Evolutionary conservation across 768 basidiomycete genomes (phyloP), one percentile per base, ranked within the genome.

Genomic region (Exsudoporus frostii): DNA sequence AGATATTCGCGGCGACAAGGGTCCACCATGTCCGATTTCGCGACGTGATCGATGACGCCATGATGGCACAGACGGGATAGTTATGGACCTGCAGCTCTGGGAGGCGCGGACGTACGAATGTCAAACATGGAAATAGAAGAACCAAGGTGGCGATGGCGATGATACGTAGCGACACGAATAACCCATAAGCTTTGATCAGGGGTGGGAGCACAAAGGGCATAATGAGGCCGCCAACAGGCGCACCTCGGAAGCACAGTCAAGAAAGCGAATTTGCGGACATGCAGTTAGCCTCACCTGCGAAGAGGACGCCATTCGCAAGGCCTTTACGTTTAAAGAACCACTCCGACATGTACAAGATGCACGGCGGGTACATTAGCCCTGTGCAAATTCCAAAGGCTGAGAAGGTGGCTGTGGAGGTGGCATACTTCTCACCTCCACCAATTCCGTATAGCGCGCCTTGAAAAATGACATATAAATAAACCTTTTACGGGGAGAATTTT

Each of bases 381-480:
- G n/a, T n/a, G n/a, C n/a, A n/a, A n/a, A n/a, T n/a, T n/a, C n/a
- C n/a, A n/a, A n/a, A n/a, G n/a, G n/a, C n/a, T n/a, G n/a, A n/a
- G n/a, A n/a, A n/a, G n/a, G n/a, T n/a, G n/a, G n/a, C n/a, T n/a
- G n/a, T n/a, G n/a, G n/a, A n/a, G n/a, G 25, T 25, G 5, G 20
- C 9, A 50, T 15, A 4, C 49, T 33, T 15, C 32, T 5, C 6
- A 33, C 49, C n/a, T 43, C 42, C 49, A 36, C 49, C 49, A 22
- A 51, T 51, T 15, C 42, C 34, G n/a, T 51, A 51, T 25, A 51
- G 7, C 8, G 38, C 50, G 5, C 50, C 50, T 44, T 51, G 50
- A 27, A 51, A 51, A 29, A 51, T 44, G 13, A 44, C 11, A n/a
- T 44, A 22, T 32, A 29, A 29, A 51, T 33, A 7, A 44, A n/a